Conservation (phyloP, 2,329 filamentous ascomycete genomes). For the Hypoxylon sp. region DNA sequence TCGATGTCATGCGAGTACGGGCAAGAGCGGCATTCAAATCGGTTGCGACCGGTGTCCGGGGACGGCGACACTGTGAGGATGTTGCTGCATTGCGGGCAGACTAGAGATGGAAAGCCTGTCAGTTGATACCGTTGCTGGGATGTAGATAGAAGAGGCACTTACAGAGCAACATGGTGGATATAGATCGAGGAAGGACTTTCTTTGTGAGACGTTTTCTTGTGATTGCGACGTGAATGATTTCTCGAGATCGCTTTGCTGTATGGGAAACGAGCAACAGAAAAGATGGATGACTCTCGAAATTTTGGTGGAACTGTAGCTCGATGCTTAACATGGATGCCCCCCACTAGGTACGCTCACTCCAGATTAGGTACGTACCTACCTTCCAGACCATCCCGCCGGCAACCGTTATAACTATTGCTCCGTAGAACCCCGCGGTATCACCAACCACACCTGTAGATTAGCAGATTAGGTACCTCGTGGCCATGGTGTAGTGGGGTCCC, state of each 20-base stretch:
- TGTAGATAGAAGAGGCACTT: slow-evolving; percentile 43
- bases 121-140: not conserved
- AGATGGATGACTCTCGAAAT: slow-evolving; percentile 46
- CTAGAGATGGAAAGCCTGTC: no score
- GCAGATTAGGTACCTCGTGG: not conserved
- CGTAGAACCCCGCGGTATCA: slow-evolving; percentile 27
- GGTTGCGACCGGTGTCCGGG: slow-evolving; percentile 72
- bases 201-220: not conserved
- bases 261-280: not conserved
- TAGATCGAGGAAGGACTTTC: slow-evolving; percentile 3
- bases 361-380: slow-evolving; percentile 10
- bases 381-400: slow-evolving; percentile 39
- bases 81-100: slow-evolving; percentile 88
- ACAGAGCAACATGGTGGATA: slow-evolving; percentile 74
- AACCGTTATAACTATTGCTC: slow-evolving; percentile 43
- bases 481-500: slow-evolving; percentile 24
- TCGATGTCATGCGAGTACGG: slow-evolving; percentile 90
- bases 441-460: not conserved
- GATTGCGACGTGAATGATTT: not conserved
- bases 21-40: slow-evolving; percentile 94
- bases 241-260: not conserved
- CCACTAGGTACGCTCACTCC: slow-evolving; percentile 1
- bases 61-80: slow-evolving; percentile 77
- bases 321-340: not conserved
- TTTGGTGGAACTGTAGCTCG: slow-evolving; percentile 14